phyloP scores from a whole-genome alignment of 2,329 filamentous ascomycete genomes.

The Nannizzia gypsea region DNA sequence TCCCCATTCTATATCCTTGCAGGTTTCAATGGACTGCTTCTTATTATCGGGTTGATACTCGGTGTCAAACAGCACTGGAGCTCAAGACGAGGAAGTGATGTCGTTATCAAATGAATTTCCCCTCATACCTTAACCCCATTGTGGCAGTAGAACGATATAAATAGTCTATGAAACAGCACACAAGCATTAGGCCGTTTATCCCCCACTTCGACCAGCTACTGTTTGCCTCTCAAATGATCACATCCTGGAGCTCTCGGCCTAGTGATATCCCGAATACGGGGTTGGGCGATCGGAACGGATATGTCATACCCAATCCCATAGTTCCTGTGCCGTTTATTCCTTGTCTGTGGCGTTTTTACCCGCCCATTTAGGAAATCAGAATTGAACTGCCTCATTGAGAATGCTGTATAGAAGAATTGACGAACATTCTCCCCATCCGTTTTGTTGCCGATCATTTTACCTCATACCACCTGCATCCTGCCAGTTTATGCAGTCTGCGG shows the following conservation, averaged over 20 bases:
- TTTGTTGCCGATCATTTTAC: background rate
- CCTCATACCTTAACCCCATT: background rate
- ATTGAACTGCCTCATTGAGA: background rate
- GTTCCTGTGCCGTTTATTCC: background rate
- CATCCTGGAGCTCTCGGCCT: background rate
- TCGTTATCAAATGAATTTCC: background rate
- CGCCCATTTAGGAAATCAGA: background rate
- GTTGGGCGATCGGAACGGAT: background rate
- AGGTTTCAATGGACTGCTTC: conserved; percentile 63
- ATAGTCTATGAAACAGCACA: background rate
- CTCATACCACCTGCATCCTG: background rate
- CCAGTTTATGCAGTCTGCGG: background rate
- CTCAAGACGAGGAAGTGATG: background rate
- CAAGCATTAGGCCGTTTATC: background rate
- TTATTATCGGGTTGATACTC: conserved; percentile 31
- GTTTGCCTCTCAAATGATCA: too few species aligned
- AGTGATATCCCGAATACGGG: background rate
- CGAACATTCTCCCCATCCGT: background rate
- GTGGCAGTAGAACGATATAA: background rate
- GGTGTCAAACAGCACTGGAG: conserved; percentile 6
- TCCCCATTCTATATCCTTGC: conserved; percentile 95
- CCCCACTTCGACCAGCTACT: background rate
- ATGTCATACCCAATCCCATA: background rate
- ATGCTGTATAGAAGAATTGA: background rate
- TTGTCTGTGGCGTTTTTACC: background rate